A percentile compares a stretch with the other conserved stretches of the same genome.
phyloP scores from a whole-genome alignment of 2,329 filamentous ascomycete genomes.

The Venturia pyrina region DNA sequence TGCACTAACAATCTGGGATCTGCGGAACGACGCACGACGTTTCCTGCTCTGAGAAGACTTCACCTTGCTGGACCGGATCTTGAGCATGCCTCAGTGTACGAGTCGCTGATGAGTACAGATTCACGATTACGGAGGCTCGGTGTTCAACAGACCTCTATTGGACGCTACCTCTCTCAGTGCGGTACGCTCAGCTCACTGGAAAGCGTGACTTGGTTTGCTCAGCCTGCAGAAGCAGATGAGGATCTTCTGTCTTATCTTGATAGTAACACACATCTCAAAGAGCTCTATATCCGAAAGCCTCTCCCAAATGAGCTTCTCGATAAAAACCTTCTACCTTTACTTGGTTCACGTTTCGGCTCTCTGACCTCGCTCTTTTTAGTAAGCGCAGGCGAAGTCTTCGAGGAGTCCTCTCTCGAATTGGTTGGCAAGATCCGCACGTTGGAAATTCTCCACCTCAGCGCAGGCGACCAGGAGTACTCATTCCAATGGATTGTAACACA shows the following conservation, averaged over 20 bases:
- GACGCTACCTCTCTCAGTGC: not conserved
- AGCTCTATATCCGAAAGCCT: not conserved
- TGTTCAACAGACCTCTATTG: not conserved
- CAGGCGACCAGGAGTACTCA: not conserved
- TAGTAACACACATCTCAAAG: not conserved
- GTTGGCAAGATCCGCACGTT: not conserved
- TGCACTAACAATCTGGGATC: not conserved
- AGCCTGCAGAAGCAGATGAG: not conserved
- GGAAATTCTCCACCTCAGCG: not conserved
- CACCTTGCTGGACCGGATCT: not conserved
- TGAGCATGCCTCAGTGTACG: not conserved
- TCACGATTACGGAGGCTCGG: not conserved
- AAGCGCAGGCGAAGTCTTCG: not conserved
- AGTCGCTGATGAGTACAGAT: not conserved
- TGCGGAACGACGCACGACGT: not conserved
- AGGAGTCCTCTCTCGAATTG: not conserved
- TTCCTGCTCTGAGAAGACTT: not conserved
- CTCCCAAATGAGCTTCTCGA: not conserved
- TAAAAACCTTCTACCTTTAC: not conserved
- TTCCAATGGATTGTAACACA: not conserved
- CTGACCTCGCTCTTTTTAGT: not conserved
- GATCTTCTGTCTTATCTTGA: not conserved
- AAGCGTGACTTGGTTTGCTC: not conserved
- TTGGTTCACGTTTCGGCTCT: not conserved
- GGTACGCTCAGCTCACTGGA: not conserved